Evolutionary conservation across 345 rosid genomes (phyloP).

Genomic region (Brassica juncea): DNA sequence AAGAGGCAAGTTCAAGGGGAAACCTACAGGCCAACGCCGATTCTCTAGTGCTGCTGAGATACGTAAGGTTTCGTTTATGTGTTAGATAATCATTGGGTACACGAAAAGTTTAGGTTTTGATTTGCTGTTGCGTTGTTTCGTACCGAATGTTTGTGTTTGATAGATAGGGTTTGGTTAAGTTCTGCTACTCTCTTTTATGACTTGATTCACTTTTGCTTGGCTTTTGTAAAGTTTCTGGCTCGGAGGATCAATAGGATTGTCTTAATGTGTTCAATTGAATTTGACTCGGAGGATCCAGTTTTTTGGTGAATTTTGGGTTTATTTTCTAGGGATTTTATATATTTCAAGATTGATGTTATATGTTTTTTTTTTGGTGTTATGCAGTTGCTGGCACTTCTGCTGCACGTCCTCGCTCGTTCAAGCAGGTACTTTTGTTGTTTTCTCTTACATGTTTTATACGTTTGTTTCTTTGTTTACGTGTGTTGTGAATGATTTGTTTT

Average conservation of each 20-base stretch:
- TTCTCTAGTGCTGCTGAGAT: slow-evolving; percentile 73
- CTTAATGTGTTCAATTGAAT: background rate
- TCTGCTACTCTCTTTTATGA: background rate
- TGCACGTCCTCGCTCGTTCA: slow-evolving; percentile 80
- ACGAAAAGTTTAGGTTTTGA: background rate
- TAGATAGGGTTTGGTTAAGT: background rate
- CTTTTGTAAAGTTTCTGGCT: background rate
- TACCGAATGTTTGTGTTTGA: background rate
- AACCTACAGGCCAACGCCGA: slow-evolving; percentile 73
- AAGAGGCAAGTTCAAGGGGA: slow-evolving; percentile 78
- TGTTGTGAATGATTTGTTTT: background rate
- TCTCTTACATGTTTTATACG: background rate
- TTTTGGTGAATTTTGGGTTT: background rate
- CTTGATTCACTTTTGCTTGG: background rate
- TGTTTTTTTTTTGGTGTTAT: slow-evolving; percentile 10
- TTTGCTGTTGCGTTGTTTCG: background rate
- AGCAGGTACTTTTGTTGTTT: slow-evolving; percentile 46
- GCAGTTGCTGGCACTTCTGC: slow-evolving; percentile 88
- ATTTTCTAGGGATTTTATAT: background rate
- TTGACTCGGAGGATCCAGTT: background rate
- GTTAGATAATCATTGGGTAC: background rate
- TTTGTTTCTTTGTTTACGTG: background rate
- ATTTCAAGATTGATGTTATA: background rate
- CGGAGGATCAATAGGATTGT: background rate
- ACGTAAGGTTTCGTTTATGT: slow-evolving; percentile 37